Percentiles rank a stretch among this genome's conserved stretches.
Evolutionary conservation across 805 yeast genomes (phyloP).

Genomic region (Zygoascus ofunaensis): DNA sequence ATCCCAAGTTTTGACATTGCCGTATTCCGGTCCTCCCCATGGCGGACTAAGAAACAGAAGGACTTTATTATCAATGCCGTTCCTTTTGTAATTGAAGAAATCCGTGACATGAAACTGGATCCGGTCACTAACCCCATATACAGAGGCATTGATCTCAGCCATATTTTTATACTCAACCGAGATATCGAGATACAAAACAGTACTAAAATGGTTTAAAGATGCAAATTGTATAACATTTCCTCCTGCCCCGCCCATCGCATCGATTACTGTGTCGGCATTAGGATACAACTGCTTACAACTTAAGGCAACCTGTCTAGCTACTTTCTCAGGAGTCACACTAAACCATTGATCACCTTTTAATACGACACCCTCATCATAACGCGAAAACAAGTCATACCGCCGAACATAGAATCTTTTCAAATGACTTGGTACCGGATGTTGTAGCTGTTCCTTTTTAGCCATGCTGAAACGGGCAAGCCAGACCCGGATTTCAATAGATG

Average conservation of each 20-base stretch:
- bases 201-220: constrained; percentile 26
- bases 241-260: constrained; percentile 81
- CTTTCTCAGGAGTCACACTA: constrained; percentile 75
- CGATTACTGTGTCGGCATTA: constrained; percentile 34
- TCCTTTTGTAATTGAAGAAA: constrained; percentile 33
- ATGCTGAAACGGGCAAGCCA: no score
- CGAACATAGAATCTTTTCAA: constrained; percentile 24
- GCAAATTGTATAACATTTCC: constrained; percentile 75
- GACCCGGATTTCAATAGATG: no score
- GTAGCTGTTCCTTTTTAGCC: constrained; percentile 4
- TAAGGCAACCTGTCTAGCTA: constrained; percentile 43
- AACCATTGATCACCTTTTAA: constrained; percentile 74
- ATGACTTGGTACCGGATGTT: constrained; percentile 1
- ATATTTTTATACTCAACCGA: constrained; percentile 16
- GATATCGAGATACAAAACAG: constrained; percentile 22
- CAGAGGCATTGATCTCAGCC: constrained; percentile 45
- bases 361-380: constrained; percentile 57
- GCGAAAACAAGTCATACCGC: constrained; percentile 51
- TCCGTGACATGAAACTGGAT: constrained; percentile 43
- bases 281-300: constrained; percentile 15
- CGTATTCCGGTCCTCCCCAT: constrained; percentile 75
- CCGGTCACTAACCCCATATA: constrained; percentile 48
- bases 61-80: constrained; percentile 30
- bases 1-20: constrained; percentile 12
- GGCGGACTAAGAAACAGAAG: constrained; percentile 70